phyloP scores from a whole-genome alignment of 2,329 filamentous ascomycete genomes.

The Ceratocystis colombiana region DNA sequence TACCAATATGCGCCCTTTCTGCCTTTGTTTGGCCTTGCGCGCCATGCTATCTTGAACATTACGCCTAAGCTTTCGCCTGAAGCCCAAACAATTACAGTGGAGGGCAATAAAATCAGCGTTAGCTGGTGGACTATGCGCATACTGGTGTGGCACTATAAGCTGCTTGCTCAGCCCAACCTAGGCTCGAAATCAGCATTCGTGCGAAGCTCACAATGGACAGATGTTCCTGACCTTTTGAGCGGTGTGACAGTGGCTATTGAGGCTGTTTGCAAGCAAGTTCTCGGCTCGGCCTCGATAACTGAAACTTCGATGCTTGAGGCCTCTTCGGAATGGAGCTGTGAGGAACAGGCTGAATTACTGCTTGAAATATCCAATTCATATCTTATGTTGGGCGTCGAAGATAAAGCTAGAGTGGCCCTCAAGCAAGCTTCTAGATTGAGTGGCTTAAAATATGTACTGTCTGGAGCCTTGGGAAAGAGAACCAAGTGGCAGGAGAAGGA shows the following conservation, averaged over 20 bases:
- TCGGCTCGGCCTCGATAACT: conserved; percentile 26
- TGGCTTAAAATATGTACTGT: conserved; percentile 71
- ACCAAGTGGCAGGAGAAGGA: conserved; percentile 71
- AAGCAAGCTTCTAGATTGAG: conserved; percentile 55
- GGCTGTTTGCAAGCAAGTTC: conserved; percentile 36
- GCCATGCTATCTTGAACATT: conserved; percentile 26
- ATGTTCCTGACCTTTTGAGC: conserved; percentile 47
- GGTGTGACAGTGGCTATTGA: conserved; percentile 38
- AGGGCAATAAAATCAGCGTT: conserved; percentile 31
- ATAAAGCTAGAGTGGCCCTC: conserved; percentile 61
- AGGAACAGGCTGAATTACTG: conserved; percentile 58
- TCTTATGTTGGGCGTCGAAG: conserved; percentile 73
- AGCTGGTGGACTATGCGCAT: conserved; percentile 60
- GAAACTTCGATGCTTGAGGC: conserved; percentile 23
- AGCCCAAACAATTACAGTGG: conserved; percentile 28
- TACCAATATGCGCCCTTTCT: conserved; percentile 77
- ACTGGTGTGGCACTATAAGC: conserved; percentile 58
- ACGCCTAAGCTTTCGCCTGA: conserved; percentile 36
- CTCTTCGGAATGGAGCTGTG: conserved; percentile 36
- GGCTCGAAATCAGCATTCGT: conserved; percentile 46
- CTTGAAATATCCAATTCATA: conserved; percentile 75
- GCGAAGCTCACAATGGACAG: conserved; percentile 49
- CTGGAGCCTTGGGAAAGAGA: conserved; percentile 75
- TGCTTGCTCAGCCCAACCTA: conserved; percentile 48
- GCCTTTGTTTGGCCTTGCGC: conserved; percentile 70